Evolutionary conservation across 1,284 basidiomycete genomes (phyloP).

Genomic region (Ustilago tritici): DNA sequence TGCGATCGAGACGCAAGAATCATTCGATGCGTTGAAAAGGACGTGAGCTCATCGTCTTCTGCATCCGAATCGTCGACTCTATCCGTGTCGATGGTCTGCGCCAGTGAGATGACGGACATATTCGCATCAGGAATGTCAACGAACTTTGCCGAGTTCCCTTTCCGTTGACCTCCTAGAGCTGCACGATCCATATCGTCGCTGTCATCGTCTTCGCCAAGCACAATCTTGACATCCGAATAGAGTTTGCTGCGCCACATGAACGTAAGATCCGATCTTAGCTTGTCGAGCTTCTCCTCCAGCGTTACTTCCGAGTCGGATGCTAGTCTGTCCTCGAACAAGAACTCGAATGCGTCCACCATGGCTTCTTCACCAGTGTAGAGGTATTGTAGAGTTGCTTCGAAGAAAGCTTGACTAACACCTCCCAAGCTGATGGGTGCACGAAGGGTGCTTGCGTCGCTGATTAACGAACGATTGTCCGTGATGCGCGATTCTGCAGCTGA

Average conservation of each 20-base stretch:
- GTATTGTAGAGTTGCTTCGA: constrained; percentile 59
- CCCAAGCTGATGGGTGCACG: constrained; percentile 51
- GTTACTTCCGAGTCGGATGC: constrained; percentile 71
- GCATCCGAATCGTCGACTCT: constrained; percentile 34
- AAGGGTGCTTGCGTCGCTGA: constrained; percentile 51
- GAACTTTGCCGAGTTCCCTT: constrained; percentile 14
- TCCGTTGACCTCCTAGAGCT: constrained; percentile 3
- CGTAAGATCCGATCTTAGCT: constrained; percentile 74
- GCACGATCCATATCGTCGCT: constrained; percentile 2
- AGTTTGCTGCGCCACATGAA: constrained; percentile 67
- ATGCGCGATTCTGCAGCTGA: constrained; percentile 25
- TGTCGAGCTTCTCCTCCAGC: constrained; percentile 82
- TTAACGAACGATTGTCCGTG: constrained; percentile 24
- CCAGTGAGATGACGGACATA: constrained; percentile 50
- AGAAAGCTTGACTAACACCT: constrained; percentile 53
- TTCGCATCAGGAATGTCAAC: constrained; percentile 56
- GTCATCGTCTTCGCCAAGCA: constrained; percentile 44
- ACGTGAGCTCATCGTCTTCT: constrained; percentile 55
- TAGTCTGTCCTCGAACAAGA: constrained; percentile 57
- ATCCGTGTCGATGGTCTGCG: constrained; percentile 46
- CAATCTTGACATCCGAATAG: constrained; percentile 59
- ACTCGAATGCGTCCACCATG: constrained; percentile 59
- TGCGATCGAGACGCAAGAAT: constrained; percentile 88
- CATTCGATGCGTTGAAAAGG: constrained; percentile 90
- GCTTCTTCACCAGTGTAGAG: constrained; percentile 64